Conservation (phyloP, 768 basidiomycete species). For the Cystobasidium tubakii region DNA sequence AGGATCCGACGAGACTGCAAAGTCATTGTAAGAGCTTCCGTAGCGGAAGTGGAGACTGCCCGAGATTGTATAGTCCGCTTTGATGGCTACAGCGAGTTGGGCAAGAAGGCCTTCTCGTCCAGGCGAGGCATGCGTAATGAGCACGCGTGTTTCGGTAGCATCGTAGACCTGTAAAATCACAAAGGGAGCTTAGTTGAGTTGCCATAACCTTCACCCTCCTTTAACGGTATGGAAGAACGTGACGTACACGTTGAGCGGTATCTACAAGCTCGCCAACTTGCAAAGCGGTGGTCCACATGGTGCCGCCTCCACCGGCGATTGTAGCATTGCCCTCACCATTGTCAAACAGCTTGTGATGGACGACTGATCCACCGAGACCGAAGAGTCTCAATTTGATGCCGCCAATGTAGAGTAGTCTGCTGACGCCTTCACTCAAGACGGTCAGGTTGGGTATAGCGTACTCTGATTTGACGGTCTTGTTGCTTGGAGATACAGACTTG, state of each 20-base stretch:
- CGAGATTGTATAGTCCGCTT: constrained; percentile 87
- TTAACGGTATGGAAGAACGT: too few relatives aligned
- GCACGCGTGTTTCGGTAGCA: constrained; percentile 82
- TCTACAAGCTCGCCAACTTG: constrained; percentile 98
- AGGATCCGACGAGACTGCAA: constrained; percentile 81
- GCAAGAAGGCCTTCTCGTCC: constrained; percentile 88
- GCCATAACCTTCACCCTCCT: too few relatives aligned
- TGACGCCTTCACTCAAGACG: constrained; percentile 91
- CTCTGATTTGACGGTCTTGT: constrained; percentile 53
- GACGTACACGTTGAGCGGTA: constrained; percentile 76
- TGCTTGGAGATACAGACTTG: neutral
- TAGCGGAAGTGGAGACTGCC: constrained; percentile 98
- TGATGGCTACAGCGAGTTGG: constrained; percentile 80
- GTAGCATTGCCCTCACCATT: constrained; percentile 89
- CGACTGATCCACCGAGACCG: constrained; percentile 92
- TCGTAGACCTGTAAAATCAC: constrained; percentile 58
- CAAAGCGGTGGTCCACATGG: constrained; percentile 96
- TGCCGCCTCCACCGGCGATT: constrained; percentile 96
- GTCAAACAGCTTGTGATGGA: constrained; percentile 89
- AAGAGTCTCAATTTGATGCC: constrained; percentile 88
- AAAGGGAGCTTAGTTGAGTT: neutral
- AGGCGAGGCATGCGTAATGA: constrained; percentile 84
- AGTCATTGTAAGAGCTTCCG: constrained; percentile 92
- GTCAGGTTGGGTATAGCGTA: constrained; percentile 84
- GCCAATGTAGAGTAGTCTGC: constrained; percentile 80